Evolutionary conservation across 163 green algal species (phyloP).

Genomic region (Chlamydomonas reinhardtii): DNA sequence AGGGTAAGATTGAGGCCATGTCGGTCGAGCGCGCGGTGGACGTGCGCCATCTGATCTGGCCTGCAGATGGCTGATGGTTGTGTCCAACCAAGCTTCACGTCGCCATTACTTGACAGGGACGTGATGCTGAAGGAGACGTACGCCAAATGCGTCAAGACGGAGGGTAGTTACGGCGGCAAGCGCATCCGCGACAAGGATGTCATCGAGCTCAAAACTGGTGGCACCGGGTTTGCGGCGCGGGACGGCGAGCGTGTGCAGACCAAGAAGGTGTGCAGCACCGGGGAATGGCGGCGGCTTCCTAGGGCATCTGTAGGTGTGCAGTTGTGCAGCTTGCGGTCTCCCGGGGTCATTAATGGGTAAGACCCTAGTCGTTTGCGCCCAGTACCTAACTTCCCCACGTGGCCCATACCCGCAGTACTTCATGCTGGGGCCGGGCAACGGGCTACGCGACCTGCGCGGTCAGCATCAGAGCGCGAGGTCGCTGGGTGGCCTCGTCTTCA

Average conservation of each 20-base stretch:
- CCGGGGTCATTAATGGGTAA: too few species aligned
- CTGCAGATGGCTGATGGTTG: too few species aligned
- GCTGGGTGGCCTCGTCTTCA: slow-evolving; percentile 86
- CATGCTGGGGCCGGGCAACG: slow-evolving; percentile 81
- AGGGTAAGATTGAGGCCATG: slow-evolving; percentile 53
- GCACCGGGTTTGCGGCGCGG: slow-evolving; percentile 92
- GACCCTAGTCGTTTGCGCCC: too few species aligned
- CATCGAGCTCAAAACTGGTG: slow-evolving; percentile 89
- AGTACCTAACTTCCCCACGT: too few species aligned
- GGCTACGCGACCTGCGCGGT: slow-evolving; percentile 85
- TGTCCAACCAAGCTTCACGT: too few species aligned
- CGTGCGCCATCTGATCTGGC: too few species aligned
- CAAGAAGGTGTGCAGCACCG: slow-evolving; percentile 47
- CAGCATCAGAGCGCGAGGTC: slow-evolving; percentile 75
- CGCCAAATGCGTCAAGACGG: slow-evolving; percentile 87
- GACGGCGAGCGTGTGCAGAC: slow-evolving; percentile 81
- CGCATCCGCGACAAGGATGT: slow-evolving; percentile 64
- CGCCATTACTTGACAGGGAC: slow-evolving; percentile 54
- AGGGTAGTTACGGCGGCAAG: slow-evolving; percentile 80
- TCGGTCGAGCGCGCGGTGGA: too few species aligned
- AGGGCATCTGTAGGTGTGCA: too few species aligned
- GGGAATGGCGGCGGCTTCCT: too few species aligned
- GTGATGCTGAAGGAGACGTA: slow-evolving; percentile 93
- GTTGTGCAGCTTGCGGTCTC: too few species aligned
- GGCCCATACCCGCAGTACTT: slow-evolving; percentile 61